These are phyloP conservation scores for Sphaerostilbella broomeana DNA, from an alignment of 2,329 filamentous ascomycete species.

Conservation along the genomic window DNA sequence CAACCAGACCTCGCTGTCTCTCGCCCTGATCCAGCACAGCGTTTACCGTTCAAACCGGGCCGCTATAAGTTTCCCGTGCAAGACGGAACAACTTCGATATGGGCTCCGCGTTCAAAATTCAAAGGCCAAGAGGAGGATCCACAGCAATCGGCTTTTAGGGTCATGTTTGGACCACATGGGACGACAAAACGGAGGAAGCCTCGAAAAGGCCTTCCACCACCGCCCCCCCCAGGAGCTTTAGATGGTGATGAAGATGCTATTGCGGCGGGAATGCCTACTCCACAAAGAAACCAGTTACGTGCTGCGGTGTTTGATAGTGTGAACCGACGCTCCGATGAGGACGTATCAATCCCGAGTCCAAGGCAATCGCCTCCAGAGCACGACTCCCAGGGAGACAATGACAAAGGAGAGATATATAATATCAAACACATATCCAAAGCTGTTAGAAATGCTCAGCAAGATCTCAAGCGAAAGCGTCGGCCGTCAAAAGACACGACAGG, in stretches of 20 bases:
- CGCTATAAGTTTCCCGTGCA: slow-evolving; percentile 28
- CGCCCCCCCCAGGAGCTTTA: not conserved
- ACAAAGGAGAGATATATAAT: slow-evolving; percentile 23
- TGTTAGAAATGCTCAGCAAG: not conserved
- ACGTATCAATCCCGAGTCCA: no score
- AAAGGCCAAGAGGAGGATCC: slow-evolving; percentile 16
- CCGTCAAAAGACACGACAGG: not conserved
- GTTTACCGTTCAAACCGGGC: slow-evolving; percentile 13
- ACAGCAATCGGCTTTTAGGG: slow-evolving; percentile 4
- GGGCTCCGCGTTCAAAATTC: slow-evolving; percentile 23
- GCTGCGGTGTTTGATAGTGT: no score
- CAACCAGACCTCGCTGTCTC: slow-evolving; percentile 3
- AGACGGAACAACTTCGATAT: slow-evolving; percentile 27
- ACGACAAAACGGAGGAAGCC: slow-evolving; percentile 3
- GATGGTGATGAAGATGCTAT: slow-evolving; percentile 22
- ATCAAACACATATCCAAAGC: slow-evolving; percentile 12
- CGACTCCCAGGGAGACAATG: slow-evolving; percentile 9
- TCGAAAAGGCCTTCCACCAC: not conserved
- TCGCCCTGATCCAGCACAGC: slow-evolving; percentile 1
- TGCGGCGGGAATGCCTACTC: not conserved
- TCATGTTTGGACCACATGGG: slow-evolving; percentile 7
- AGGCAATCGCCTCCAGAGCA: no score
- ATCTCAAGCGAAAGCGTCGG: slow-evolving; percentile 7
- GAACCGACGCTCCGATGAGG: no score
- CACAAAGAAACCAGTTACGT: no score